Percentiles rank a stretch among this genome's conserved stretches.
These are phyloP conservation scores for Lactarius quietus DNA, from an alignment of 768 basidiomycete species.

Conservation along the genomic window DNA sequence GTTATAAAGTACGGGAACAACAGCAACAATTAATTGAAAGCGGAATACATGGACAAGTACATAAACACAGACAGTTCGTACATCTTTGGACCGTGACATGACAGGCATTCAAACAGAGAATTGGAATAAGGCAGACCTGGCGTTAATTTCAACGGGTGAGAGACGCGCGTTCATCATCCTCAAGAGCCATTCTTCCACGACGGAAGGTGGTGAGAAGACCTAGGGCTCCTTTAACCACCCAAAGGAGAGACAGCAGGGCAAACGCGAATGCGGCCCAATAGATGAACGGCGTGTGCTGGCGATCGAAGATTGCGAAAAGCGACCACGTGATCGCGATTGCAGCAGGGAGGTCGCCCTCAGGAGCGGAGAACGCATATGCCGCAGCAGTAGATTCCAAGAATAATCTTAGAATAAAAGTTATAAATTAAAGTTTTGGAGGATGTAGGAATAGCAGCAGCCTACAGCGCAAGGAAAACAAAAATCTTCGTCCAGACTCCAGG, in stretches of 20 bases:
- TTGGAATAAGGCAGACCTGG: neutral
- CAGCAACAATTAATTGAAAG: neutral
- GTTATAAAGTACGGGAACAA: no score
- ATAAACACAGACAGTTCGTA: neutral
- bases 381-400: slow-evolving; percentile 91
- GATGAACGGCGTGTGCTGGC: slow-evolving; percentile 71
- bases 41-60: neutral
- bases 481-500: slow-evolving; percentile 92
- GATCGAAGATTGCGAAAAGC: slow-evolving; percentile 88
- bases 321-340: slow-evolving; percentile 92
- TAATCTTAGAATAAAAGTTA: slow-evolving; percentile 45
- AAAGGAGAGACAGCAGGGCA: slow-evolving; percentile 78
- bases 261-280: slow-evolving; percentile 89
- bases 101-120: neutral
- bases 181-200: slow-evolving; percentile 53
- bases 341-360: slow-evolving; percentile 90
- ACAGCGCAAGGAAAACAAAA: slow-evolving; percentile 91
- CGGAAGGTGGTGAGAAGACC: slow-evolving; percentile 45
- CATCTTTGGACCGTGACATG: no score
- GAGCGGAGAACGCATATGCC: slow-evolving; percentile 87
- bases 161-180: slow-evolving; percentile 86
- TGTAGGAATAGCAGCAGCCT: slow-evolving; percentile 31
- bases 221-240: slow-evolving; percentile 73
- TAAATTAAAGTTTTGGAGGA: slow-evolving; percentile 13
- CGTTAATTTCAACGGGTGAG: slow-evolving; percentile 50